Evolutionary conservation across 371 early-diverging fungal genomes (phyloP), one percentile per base, ranked within the genome.

Genomic region (Zancudomyces culisetae): DNA sequence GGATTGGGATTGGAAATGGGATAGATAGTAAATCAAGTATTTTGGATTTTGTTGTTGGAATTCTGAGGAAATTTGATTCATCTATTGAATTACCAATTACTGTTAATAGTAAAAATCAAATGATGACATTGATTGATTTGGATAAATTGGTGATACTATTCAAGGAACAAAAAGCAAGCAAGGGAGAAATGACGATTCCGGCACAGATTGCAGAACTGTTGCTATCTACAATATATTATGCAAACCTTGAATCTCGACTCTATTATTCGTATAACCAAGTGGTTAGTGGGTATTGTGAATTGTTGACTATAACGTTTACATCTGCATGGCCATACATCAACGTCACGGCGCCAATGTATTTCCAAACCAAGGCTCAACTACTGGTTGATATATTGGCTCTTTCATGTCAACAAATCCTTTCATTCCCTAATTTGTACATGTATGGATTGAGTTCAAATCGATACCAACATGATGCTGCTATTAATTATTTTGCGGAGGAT

Each of bases 201-300:
- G n/a, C n/a, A n/a, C n/a, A n/a, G n/a, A 70, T 77, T 22, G 50
- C 59, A 12, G 76, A 77, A 40, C 67, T 79, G 54, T 68, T 70
- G 35, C 61, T 66, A 2, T 59, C 65, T 22, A 61, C 61, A 22
- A 70, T 71, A 50, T 68, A 75, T 61, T 77, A 72, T 8, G 58
- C 70, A 19, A 91, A 89, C 53, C 77, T 78, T 49, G 60, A 61
- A 19, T 71, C 74, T 22, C 79, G 78, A 58, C 73, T 82, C 52
- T 69, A 63, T 42, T 68, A 68, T 49, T 83, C 75, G 3, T 73
- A 79, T 49, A 55, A 64, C 39, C 73, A 80, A 52, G 73, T 79
- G 55, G 45, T 82, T 53, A 64, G 75, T 30, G 81, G 85, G 0
- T 93, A 90, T 91, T 76, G 78, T 54, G 77, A 85, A 51, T 63